These are phyloP conservation scores for Mycena filopes DNA, from an alignment of 768 basidiomycete genomes.

Conservation along the genomic window DNA sequence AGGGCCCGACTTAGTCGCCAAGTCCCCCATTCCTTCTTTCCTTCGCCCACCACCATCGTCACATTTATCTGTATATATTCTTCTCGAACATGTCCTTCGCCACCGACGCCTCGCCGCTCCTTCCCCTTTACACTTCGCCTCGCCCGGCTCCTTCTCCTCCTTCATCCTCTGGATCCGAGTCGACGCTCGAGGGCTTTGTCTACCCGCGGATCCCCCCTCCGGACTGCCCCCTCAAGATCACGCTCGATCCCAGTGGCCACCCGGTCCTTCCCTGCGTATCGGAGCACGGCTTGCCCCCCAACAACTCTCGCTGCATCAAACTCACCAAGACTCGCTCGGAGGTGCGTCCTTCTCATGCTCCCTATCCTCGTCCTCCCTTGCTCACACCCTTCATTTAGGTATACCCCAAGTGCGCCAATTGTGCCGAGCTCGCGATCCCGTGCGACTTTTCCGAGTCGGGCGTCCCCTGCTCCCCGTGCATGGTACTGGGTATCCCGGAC, in stretches of 20 bases:
- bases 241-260: neutral
- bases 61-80: too few relatives aligned
- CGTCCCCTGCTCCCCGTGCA: neutral
- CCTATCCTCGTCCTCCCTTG: neutral
- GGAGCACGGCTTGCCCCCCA: neutral
- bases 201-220: neutral
- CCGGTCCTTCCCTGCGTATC: neutral
- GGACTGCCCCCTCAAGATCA: neutral
- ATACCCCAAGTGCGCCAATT: neutral
- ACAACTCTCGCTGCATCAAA: neutral
- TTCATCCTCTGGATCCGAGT: too few relatives aligned
- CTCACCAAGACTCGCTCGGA: neutral
- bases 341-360: neutral
- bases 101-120: too few relatives aligned
- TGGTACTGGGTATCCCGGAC: neutral
- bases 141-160: too few relatives aligned
- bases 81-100: too few relatives aligned
- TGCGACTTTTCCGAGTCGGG: neutral
- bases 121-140: too few relatives aligned
- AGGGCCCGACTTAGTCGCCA: too few relatives aligned
- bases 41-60: too few relatives aligned
- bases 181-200: neutral
- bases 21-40: too few relatives aligned
- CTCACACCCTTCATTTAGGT: neutral
- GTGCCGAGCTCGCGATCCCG: neutral